phyloP scores from a whole-genome alignment of 106 monocot genomes.

The Triglochin maritima region DNA sequence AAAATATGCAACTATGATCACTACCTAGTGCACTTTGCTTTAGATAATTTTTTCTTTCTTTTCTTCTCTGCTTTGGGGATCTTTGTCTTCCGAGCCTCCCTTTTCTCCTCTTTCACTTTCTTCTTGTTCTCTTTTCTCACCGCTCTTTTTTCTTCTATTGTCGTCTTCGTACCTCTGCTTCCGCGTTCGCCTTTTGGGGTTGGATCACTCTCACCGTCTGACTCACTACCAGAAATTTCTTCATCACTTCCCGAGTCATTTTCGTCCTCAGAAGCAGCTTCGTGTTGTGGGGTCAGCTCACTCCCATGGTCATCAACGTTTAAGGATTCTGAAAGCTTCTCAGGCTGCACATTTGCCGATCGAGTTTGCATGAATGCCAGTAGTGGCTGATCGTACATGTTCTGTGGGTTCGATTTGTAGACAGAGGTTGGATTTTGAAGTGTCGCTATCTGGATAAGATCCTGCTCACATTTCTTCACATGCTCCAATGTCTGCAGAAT shows the following conservation, averaged over 20 bases:
- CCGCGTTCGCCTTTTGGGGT: constrained; percentile 4
- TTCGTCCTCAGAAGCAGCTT: constrained; percentile 7
- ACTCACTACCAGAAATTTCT: constrained; percentile 23
- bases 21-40: constrained; percentile 80
- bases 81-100: constrained; percentile 75
- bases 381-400: constrained; percentile 58
- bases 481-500: constrained; percentile 55
- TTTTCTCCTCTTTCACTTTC: constrained; percentile 94
- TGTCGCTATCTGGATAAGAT: constrained; percentile 64
- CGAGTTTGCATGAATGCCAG: constrained; percentile 42
- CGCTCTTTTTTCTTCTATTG: constrained; percentile 41
- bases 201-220: constrained; percentile 20
- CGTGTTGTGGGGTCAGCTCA: not conserved
- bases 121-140: constrained; percentile 90
- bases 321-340: not conserved
- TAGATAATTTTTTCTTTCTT: constrained; percentile 69
- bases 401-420: constrained; percentile 47
- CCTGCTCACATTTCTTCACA: constrained; percentile 80
- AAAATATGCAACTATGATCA: too few relatives aligned
- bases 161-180: constrained; percentile 9
- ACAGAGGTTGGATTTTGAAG: constrained; percentile 40
- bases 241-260: constrained; percentile 21
- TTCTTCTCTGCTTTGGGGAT: constrained; percentile 75
- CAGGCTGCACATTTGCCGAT: constrained; percentile 9
- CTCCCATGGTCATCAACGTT: not conserved